Percentiles rank a stretch among this genome's conserved stretches.
Evolutionary conservation across 345 rosid genomes (phyloP).

Genomic region (Erysimum cheiranthoides): DNA sequence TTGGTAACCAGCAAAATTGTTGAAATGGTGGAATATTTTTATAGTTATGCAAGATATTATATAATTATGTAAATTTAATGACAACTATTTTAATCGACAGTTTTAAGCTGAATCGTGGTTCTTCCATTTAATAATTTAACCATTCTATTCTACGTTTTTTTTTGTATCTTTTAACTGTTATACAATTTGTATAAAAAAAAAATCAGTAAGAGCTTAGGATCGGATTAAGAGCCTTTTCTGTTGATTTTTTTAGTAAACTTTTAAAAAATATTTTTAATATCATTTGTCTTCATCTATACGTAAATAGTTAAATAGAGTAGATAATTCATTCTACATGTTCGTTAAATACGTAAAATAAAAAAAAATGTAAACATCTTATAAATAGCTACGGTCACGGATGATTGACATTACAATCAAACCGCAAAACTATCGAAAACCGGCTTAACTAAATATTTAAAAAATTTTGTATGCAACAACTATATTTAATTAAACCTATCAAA

Average conservation of each 20-base stretch:
- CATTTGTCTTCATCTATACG: background rate
- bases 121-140: background rate
- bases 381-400: background rate
- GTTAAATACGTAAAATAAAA: background rate
- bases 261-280: too few relatives aligned
- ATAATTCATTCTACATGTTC: too few relatives aligned
- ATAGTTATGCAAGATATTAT: background rate
- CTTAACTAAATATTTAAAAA: too few relatives aligned
- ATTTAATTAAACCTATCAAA: too few relatives aligned
- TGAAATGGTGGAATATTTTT: background rate
- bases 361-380: background rate
- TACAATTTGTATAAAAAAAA: too few relatives aligned
- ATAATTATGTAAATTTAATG: background rate
- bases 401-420: background rate
- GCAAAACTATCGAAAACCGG: conserved; percentile 17
- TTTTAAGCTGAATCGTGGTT: background rate
- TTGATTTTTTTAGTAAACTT: background rate
- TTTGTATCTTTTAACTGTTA: too few relatives aligned
- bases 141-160: background rate
- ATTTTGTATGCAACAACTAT: too few relatives aligned
- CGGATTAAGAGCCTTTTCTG: background rate
- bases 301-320: background rate
- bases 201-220: too few relatives aligned
- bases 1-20: background rate
- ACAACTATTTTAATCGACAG: too few relatives aligned